Conservation (phyloP, 1,139 yeast species). For the Yamadazyma atlantica region DNA sequence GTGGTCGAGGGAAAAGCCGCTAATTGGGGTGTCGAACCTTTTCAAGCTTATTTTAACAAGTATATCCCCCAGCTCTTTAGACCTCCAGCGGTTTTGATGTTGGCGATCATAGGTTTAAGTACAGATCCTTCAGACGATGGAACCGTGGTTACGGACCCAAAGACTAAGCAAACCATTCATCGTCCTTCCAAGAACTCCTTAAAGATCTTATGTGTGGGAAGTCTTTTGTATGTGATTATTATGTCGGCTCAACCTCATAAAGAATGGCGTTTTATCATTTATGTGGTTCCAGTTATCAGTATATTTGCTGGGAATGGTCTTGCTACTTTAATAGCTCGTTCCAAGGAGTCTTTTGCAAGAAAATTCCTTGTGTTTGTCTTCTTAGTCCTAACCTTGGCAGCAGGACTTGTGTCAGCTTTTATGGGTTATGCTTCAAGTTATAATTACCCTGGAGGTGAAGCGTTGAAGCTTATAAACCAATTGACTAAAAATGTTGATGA, state of each 20-base stretch:
- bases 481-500: slow-evolving; percentile 25
- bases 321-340: slow-evolving; percentile 23
- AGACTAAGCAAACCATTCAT: slow-evolving; percentile 18
- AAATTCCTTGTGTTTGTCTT: slow-evolving; percentile 25
- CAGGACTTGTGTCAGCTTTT: slow-evolving; percentile 41
- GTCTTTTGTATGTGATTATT: slow-evolving; percentile 52
- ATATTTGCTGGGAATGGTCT: slow-evolving; percentile 67
- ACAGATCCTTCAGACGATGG: slow-evolving; percentile 39
- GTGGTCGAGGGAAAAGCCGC: slow-evolving; percentile 69
- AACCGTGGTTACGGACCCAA: slow-evolving; percentile 11
- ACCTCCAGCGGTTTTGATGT: slow-evolving; percentile 60
- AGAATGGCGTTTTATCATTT: slow-evolving; percentile 90
- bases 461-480: slow-evolving; percentile 55
- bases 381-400: slow-evolving; percentile 26
- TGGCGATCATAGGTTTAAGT: slow-evolving; percentile 44
- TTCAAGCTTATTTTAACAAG: slow-evolving; percentile 57
- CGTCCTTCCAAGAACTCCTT: slow-evolving; percentile 41
- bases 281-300: slow-evolving; percentile 68
- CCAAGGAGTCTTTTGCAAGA: slow-evolving; percentile 14
- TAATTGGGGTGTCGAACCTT: slow-evolving; percentile 86
- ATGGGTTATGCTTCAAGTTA: slow-evolving; percentile 64
- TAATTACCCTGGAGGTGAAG: slow-evolving; percentile 91
- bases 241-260: slow-evolving; percentile 89
- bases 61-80: slow-evolving; percentile 47
- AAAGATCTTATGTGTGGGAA: slow-evolving; percentile 36